These are phyloP conservation scores for Millerozyma acaciae DNA, from an alignment of 805 yeast genomes.

Conservation along the genomic window DNA sequence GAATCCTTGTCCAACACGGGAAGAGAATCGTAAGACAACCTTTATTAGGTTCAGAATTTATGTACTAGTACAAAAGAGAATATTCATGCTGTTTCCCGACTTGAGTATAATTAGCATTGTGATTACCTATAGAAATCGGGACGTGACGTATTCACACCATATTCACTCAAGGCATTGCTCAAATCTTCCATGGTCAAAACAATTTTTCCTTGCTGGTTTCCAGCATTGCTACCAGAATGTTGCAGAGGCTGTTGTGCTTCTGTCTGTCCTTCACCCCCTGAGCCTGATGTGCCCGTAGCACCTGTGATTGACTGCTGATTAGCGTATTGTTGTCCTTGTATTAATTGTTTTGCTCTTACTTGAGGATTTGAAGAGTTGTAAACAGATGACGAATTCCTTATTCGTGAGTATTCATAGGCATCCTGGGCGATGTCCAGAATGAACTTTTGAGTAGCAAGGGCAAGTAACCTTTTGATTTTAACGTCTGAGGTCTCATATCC, in stretches of 20 bases:
- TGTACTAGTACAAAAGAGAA: too few species aligned
- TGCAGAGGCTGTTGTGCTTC: constrained; percentile 37
- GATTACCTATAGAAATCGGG: constrained; percentile 76
- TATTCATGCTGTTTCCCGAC: not conserved
- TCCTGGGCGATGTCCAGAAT: constrained; percentile 92
- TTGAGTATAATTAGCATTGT: too few species aligned
- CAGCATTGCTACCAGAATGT: constrained; percentile 39
- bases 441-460: constrained; percentile 94
- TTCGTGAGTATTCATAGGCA: constrained; percentile 92
- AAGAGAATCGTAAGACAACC: too few species aligned
- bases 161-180: constrained; percentile 88
- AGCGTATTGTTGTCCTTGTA: constrained; percentile 59
- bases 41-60: too few species aligned
- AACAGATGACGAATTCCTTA: constrained; percentile 85
- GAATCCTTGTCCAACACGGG: too few species aligned
- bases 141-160: constrained; percentile 82
- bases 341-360: constrained; percentile 72
- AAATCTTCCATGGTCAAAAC: constrained; percentile 91
- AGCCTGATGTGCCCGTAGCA: constrained; percentile 25
- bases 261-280: constrained; percentile 27
- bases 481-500: constrained; percentile 81
- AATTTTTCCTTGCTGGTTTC: constrained; percentile 65
- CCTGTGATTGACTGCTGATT: constrained; percentile 35
- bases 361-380: constrained; percentile 83
- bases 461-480: constrained; percentile 72